phyloP scores from a whole-genome alignment of 805 yeast species.

The Cyberlindnera japonica region DNA sequence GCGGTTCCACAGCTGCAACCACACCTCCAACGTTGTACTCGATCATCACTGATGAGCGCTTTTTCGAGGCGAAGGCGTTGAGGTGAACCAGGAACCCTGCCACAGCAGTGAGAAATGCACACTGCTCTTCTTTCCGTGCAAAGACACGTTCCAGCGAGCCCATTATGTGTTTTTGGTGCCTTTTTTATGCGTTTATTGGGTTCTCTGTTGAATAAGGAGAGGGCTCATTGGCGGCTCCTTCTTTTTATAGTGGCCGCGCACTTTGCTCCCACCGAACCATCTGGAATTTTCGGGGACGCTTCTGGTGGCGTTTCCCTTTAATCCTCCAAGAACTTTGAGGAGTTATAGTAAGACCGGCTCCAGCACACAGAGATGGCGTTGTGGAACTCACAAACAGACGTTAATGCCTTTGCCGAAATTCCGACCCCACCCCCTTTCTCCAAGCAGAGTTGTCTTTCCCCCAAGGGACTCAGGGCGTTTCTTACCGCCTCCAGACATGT shows the following conservation, averaged over 20 bases:
- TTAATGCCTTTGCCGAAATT: conserved; percentile 19
- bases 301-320: not conserved
- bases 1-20: conserved; percentile 28
- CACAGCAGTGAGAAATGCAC: conserved; percentile 13
- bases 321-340: not conserved
- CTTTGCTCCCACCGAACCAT: not conserved
- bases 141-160: conserved; percentile 7
- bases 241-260: not conserved
- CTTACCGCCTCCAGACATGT: conserved; percentile 33
- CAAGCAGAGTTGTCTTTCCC: conserved; percentile 31
- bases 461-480: conserved; percentile 35
- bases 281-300: not conserved
- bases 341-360: too few species aligned
- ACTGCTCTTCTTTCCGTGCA: conserved; percentile 6
- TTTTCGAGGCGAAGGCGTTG: conserved; percentile 12
- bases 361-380: conserved; percentile 23
- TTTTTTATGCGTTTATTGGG: not conserved
- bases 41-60: conserved; percentile 9
- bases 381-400: conserved; percentile 22
- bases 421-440: conserved; percentile 26
- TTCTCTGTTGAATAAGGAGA: not conserved
- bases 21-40: conserved; percentile 45
- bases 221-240: not conserved
- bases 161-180: conserved; percentile 2
- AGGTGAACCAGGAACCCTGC: conserved; percentile 12